Conservation (phyloP, 768 basidiomycete genomes). For the Pleurotus platypus region DNA sequence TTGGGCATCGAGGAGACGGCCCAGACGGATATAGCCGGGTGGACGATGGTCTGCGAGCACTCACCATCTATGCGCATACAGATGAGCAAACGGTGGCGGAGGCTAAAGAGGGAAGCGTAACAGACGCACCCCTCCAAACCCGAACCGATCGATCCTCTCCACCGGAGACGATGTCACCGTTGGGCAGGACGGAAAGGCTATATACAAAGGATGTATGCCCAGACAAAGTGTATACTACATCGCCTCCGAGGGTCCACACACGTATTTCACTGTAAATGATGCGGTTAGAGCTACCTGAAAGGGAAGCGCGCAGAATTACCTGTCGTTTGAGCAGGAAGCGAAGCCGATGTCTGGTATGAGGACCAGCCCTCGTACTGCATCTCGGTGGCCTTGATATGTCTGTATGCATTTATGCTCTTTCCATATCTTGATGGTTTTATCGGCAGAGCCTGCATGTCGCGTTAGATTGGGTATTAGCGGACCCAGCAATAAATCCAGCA, state of each 20-base stretch:
- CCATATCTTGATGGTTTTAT: conserved; percentile 93
- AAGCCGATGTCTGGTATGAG: conserved; percentile 85
- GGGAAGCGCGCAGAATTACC: conserved; percentile 36
- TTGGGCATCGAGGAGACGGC: conserved; percentile 83
- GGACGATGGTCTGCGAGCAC: conserved; percentile 83
- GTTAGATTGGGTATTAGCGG: not conserved
- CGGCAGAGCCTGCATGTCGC: conserved; percentile 71
- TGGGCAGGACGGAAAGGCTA: conserved; percentile 77
- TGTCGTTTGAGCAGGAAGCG: conserved; percentile 94
- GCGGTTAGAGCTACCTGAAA: not conserved
- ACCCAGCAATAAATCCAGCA: not conserved
- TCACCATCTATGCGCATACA: conserved; percentile 62
- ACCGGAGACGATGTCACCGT: conserved; percentile 80
- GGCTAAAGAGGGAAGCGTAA: conserved; percentile 4
- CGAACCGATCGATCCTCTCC: conserved; percentile 94
- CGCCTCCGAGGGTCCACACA: conserved; percentile 86
- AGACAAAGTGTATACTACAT: conserved; percentile 71
- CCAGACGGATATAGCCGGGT: conserved; percentile 98
- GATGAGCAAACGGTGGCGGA: not conserved
- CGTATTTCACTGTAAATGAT: conserved; percentile 69
- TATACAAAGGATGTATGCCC: conserved; percentile 99
- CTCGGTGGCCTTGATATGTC: conserved; percentile 83
- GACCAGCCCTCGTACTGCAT: conserved; percentile 86
- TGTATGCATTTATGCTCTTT: conserved; percentile 67
- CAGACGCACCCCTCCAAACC: conserved; percentile 76